Conservation (phyloP, 371 early-diverging fungal species). For the Mucor circinelloides region DNA sequence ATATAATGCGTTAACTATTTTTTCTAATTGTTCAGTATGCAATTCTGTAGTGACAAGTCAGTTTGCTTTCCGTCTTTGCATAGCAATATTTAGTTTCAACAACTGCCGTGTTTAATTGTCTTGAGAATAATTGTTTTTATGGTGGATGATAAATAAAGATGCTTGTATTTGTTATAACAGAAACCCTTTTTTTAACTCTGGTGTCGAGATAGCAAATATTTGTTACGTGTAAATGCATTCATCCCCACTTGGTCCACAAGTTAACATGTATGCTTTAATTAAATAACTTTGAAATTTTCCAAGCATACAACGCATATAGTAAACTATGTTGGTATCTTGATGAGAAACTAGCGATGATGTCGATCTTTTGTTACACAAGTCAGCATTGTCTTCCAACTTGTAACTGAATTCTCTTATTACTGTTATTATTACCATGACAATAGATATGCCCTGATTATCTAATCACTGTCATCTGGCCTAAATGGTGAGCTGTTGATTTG, state of each 20-base stretch:
- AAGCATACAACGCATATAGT: constrained; percentile 25
- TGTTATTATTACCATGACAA: too few relatives aligned
- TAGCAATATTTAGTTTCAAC: constrained; percentile 25
- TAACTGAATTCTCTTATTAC: too few relatives aligned
- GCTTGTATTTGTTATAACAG: too few relatives aligned
- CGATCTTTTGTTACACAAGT: too few relatives aligned
- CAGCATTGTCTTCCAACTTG: too few relatives aligned
- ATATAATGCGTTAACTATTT: constrained; percentile 19
- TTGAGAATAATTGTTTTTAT: constrained; percentile 25
- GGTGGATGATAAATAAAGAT: too few relatives aligned
- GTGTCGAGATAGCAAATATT: too few relatives aligned
- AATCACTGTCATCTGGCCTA: constrained; percentile 22
- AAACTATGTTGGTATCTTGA: constrained; percentile 24
- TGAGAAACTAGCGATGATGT: constrained; percentile 25
- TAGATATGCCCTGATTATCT: constrained; percentile 24
- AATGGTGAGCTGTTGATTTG: constrained; percentile 24
- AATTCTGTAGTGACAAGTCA: constrained; percentile 18
- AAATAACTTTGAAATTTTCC: constrained; percentile 24
- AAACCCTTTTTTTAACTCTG: too few relatives aligned
- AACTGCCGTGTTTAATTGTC: constrained; percentile 24
- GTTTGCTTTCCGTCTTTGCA: constrained; percentile 21
- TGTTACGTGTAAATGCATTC: too few relatives aligned
- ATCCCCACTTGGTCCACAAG: constrained; percentile 23
- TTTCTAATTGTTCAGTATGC: constrained; percentile 23
- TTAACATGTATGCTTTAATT: constrained; percentile 25